phyloP scores from a whole-genome alignment of 2,329 filamentous ascomycete genomes.

The Magnaporthiopsis incrustans region DNA sequence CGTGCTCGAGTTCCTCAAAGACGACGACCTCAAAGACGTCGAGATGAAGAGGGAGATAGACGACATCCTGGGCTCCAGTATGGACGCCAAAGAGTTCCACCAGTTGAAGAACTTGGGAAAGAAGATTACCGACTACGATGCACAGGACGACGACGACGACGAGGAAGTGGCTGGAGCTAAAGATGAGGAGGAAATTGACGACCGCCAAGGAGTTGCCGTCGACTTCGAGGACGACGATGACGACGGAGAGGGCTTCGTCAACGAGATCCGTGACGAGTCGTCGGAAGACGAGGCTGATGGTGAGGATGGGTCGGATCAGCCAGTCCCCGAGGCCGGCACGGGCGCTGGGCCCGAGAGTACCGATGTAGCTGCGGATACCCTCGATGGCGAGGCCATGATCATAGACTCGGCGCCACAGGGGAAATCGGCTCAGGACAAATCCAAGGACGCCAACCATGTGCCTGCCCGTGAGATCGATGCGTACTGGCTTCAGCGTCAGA shows the following conservation, averaged over 20 bases:
- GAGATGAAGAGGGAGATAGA: slow-evolving; percentile 98
- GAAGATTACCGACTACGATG: slow-evolving; percentile 98
- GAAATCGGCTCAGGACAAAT: slow-evolving; percentile 36
- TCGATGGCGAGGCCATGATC: slow-evolving; percentile 69
- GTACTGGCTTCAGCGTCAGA: slow-evolving; percentile 92
- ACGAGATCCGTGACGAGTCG: slow-evolving; percentile 82
- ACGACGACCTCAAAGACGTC: slow-evolving; percentile 91
- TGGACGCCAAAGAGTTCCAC: slow-evolving; percentile 89
- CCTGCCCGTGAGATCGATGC: slow-evolving; percentile 88
- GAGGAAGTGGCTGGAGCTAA: slow-evolving; percentile 67
- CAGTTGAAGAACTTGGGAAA: slow-evolving; percentile 93
- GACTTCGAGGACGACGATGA: slow-evolving; percentile 93
- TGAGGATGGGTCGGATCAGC: slow-evolving; percentile 47
- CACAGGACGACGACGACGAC: slow-evolving; percentile 92
- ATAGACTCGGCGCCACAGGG: slow-evolving; percentile 59
- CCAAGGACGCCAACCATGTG: slow-evolving; percentile 54
- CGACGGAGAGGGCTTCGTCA: slow-evolving; percentile 65
- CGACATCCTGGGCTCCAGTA: slow-evolving; percentile 75
- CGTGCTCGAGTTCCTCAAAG: slow-evolving; percentile 83
- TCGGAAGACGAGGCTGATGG: slow-evolving; percentile 68
- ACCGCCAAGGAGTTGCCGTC: slow-evolving; percentile 92
- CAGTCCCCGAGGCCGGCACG: slow-evolving; percentile 45
- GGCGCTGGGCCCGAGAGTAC: slow-evolving; percentile 36
- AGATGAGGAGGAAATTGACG: slow-evolving; percentile 74
- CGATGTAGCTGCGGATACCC: slow-evolving; percentile 41